phyloP scores from a whole-genome alignment of 257 asterid species.

The Forsythia viridissima region DNA sequence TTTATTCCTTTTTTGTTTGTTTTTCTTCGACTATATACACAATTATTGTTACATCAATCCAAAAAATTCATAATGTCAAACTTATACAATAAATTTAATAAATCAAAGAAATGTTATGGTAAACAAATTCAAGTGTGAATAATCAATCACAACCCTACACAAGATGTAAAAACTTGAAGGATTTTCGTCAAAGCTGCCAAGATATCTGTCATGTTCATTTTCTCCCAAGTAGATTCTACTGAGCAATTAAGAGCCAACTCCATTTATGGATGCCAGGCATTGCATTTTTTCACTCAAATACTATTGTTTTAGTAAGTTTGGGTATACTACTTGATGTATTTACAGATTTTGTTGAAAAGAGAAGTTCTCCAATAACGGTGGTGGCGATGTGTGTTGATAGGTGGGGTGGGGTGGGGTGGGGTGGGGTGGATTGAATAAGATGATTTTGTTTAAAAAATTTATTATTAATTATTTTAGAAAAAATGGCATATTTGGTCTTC shows the following conservation, averaged over 20 bases:
- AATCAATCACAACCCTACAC: not conserved
- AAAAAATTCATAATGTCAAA: too few relatives aligned
- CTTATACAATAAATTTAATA: too few relatives aligned
- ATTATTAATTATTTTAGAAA: too few relatives aligned
- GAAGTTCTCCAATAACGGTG: too few relatives aligned
- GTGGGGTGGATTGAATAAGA: too few relatives aligned
- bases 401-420: too few relatives aligned
- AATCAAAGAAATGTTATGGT: too few relatives aligned
- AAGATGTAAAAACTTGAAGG: not conserved
- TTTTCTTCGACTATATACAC: not conserved
- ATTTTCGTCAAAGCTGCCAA: not conserved
- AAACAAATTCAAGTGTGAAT: not conserved
- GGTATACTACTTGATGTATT: not conserved
- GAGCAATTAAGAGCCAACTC: slow-evolving; percentile 9
- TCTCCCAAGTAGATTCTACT: not conserved
- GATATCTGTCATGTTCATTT: not conserved
- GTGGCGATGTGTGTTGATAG: too few relatives aligned
- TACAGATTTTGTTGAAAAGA: too few relatives aligned
- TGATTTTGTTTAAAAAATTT: too few relatives aligned
- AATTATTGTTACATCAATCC: not conserved
- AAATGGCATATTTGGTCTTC: too few relatives aligned
- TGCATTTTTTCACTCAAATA: not conserved
- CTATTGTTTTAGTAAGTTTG: not conserved
- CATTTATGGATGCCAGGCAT: not conserved
- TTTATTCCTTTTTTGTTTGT: too few relatives aligned